A percentile compares a stretch with the other conserved stretches of the same genome.
Evolutionary conservation across 2,329 filamentous ascomycete species (phyloP).

Genomic region (Claviceps pazoutovae): DNA sequence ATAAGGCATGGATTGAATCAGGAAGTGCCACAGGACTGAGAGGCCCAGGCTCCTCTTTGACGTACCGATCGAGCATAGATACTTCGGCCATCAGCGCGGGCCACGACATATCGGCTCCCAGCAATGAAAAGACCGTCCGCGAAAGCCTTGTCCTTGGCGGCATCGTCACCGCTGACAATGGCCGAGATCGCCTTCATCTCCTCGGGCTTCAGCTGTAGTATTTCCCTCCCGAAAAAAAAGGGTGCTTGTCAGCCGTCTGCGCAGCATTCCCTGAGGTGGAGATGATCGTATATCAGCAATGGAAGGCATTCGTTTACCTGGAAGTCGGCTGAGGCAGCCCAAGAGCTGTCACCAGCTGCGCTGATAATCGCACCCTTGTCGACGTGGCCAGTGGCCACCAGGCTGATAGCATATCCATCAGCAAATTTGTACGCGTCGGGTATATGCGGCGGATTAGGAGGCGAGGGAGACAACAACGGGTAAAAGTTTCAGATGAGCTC

Average conservation of each 20-base stretch:
- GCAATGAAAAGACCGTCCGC: constrained; percentile 60
- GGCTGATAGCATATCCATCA: constrained; percentile 35
- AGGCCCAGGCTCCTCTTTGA: background rate
- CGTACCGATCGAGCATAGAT: constrained; percentile 77
- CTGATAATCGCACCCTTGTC: constrained; percentile 80
- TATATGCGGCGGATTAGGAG: constrained; percentile 9
- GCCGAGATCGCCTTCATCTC: constrained; percentile 46
- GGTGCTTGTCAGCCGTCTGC: background rate
- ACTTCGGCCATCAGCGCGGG: constrained; percentile 62
- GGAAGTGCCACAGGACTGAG: background rate
- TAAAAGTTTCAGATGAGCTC: background rate
- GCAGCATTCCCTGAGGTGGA: background rate
- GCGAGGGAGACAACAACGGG: background rate
- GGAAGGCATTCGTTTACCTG: constrained; percentile 35
- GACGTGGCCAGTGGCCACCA: constrained; percentile 64
- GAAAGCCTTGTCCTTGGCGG: constrained; percentile 51
- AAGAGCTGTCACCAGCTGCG: constrained; percentile 63
- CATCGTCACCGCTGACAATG: constrained; percentile 32
- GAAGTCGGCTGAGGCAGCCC: constrained; percentile 61
- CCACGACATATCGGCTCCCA: constrained; percentile 65
- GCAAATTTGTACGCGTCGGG: constrained; percentile 5
- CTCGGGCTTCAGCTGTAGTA: constrained; percentile 23
- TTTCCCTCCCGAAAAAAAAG: background rate
- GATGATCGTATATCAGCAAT: constrained; percentile 13
- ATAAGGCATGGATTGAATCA: background rate